Percentiles rank a stretch among this genome's conserved stretches.
phyloP scores from a whole-genome alignment of 2,329 filamentous ascomycete genomes.

The Bisporella sp. region DNA sequence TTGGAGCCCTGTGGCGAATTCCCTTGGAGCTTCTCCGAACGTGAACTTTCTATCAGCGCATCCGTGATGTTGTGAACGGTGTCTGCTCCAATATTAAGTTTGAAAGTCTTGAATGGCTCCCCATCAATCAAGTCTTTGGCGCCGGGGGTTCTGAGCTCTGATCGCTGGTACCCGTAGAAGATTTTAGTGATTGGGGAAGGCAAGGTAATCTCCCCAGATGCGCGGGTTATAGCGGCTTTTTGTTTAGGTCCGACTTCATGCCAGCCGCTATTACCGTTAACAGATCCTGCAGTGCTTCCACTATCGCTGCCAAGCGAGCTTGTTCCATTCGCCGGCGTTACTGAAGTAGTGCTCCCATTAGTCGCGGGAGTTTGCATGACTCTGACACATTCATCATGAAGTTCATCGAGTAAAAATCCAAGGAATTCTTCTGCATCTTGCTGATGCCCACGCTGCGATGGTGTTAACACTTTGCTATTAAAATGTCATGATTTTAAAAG shows the following conservation, averaged over 20 bases:
- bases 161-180: slow-evolving; percentile 85
- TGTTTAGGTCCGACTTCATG: slow-evolving; percentile 91
- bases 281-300: slow-evolving; percentile 21
- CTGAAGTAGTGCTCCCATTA: slow-evolving; percentile 34
- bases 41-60: slow-evolving; percentile 77
- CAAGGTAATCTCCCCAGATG: slow-evolving; percentile 67
- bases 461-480: slow-evolving; percentile 15
- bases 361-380: slow-evolving; percentile 48
- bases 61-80: slow-evolving; percentile 88
- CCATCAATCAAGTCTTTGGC: slow-evolving; percentile 86
- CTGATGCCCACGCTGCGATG: slow-evolving; percentile 73
- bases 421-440: slow-evolving; percentile 98
- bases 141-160: slow-evolving; percentile 80
- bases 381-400: slow-evolving; percentile 85
- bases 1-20: slow-evolving; percentile 73
- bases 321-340: slow-evolving; percentile 33
- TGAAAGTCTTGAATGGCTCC: slow-evolving; percentile 89
- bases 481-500: background rate
- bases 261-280: slow-evolving; percentile 61
- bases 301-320: slow-evolving; percentile 38
- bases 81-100: slow-evolving; percentile 85
- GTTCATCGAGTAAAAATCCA: slow-evolving; percentile 82
- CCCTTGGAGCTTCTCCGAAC: slow-evolving; percentile 76
- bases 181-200: slow-evolving; percentile 89
- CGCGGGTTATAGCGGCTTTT: slow-evolving; percentile 76